Base-by-base conservation (phyloP, 345 rosid species). In the Bruguiera parviflora region DNA sequence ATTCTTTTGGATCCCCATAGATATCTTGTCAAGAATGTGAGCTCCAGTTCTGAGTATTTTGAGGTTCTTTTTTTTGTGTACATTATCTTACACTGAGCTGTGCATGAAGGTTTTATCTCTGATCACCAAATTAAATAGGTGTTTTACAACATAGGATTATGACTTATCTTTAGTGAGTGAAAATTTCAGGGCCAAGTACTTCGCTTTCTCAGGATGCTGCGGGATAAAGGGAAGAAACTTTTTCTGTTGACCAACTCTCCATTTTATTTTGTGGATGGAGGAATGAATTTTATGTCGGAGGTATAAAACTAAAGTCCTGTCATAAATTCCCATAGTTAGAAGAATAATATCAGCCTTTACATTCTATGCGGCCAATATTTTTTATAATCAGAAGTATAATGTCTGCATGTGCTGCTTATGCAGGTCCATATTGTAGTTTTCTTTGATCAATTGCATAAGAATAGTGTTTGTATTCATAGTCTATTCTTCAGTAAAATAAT, bases 211-310 rank as follows among this genome's bases (percentile, higher is more conserved):
- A 87, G 80, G 75, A 86, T 88, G 88, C 78, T 94, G 29, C 89
- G 75, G 75, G 96, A 91, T 82, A 89, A 87, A 65, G 99, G 97
- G 66, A 94, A 91, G 92, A 94, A 89, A 72, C 92, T 94, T 56
- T 94, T 94, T 69, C 80, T 94, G 85, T 67, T 94, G 80, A 94
- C 97, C 8, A 94, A 91, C 83, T 94, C 99, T 65, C 99, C 99
- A 1, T 91, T 80, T 79, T 86, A 89, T 80, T 94, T 94, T 80
- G 96, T 91, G 35, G 96, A 94, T 84, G 96, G 97, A 24, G 97
- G 97, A 77, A 94, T 94, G 99, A 82, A 79, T 20, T 94, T 73
- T 86, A 85, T 94, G 81, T 76, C 88, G 87, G 96, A 94, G 97
- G 99, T 94, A 78, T 60, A 68, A 72, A 67, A 72, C 70, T 56